phyloP scores from a whole-genome alignment of 202 grass and related monocot species.

The Eragrostis tef region DNA sequence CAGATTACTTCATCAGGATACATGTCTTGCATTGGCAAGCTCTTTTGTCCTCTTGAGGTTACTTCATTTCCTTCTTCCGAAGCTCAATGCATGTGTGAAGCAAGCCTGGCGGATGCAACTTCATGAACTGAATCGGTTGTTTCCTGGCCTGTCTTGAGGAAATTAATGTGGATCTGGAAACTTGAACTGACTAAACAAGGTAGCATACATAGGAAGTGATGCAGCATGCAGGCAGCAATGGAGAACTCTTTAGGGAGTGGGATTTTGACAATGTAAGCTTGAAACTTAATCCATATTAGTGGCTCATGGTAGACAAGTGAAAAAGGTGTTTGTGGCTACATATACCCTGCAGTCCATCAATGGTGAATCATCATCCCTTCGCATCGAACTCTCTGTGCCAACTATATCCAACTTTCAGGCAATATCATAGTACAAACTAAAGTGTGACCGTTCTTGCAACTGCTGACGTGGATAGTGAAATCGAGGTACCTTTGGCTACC shows the following conservation, averaged over 20 bases:
- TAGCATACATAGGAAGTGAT: constrained; percentile 8
- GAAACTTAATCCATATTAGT: constrained; percentile 24
- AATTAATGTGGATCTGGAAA: constrained; percentile 27
- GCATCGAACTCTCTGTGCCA: background rate
- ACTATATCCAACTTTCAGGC: constrained; percentile 6
- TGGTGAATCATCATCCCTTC: constrained; percentile 8
- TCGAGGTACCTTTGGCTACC: background rate
- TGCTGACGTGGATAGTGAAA: constrained; percentile 2
- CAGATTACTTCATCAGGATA: constrained; percentile 71
- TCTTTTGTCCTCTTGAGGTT: constrained; percentile 62
- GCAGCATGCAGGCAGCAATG: background rate
- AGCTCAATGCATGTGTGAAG: constrained; percentile 60
- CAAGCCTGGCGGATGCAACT: constrained; percentile 55
- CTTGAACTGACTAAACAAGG: constrained; percentile 23
- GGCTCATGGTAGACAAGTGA: background rate
- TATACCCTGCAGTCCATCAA: background rate
- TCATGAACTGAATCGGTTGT: constrained; percentile 55
- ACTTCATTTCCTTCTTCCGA: constrained; percentile 63
- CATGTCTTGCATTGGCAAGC: constrained; percentile 66
- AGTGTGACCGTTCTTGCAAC: background rate
- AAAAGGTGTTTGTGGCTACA: constrained; percentile 1
- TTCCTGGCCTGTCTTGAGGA: constrained; percentile 52
- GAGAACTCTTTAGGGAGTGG: background rate
- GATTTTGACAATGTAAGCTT: constrained; percentile 7
- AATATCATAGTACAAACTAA: background rate